Conservation (phyloP, 257 asterid genomes). For the Solanum chaucha region DNA sequence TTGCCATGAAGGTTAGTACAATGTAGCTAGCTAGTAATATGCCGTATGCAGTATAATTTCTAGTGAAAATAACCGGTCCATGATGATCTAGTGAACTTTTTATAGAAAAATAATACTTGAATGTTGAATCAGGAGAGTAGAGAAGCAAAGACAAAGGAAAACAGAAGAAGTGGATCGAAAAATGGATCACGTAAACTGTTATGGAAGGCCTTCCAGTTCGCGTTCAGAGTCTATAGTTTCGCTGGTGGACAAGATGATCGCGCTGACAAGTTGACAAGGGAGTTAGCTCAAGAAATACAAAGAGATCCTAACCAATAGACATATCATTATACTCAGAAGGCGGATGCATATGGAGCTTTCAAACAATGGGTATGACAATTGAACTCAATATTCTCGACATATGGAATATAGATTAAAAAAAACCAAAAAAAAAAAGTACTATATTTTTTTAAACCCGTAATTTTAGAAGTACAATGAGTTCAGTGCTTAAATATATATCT, state of each 20-base stretch:
- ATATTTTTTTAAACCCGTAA: no score
- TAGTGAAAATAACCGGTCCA: not conserved
- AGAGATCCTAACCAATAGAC: slow-evolving; percentile 13
- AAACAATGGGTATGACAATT: not conserved
- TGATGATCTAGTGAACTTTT: not conserved
- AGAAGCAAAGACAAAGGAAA: slow-evolving; percentile 23
- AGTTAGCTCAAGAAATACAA: slow-evolving; percentile 65
- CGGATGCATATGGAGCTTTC: not conserved
- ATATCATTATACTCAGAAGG: not conserved
- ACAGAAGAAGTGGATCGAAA: slow-evolving; percentile 9
- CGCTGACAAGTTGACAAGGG: slow-evolving; percentile 66
- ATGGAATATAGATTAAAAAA: not conserved
- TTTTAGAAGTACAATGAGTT: not conserved
- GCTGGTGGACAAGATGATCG: slow-evolving; percentile 92
- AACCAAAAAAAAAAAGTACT: not conserved
- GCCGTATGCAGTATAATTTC: not conserved
- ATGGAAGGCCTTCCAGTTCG: slow-evolving; percentile 90
- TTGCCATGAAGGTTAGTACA: slow-evolving; percentile 57
- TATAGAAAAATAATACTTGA: not conserved
- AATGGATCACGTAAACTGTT: slow-evolving; percentile 33
- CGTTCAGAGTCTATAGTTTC: slow-evolving; percentile 67
- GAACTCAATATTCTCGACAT: not conserved
- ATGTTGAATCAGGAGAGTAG: slow-evolving; percentile 43
- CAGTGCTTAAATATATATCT: not conserved
- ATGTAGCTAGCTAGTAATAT: not conserved